These are phyloP conservation scores for Monascus ruber DNA, from an alignment of 2,329 filamentous ascomycete genomes.

Conservation along the genomic window DNA sequence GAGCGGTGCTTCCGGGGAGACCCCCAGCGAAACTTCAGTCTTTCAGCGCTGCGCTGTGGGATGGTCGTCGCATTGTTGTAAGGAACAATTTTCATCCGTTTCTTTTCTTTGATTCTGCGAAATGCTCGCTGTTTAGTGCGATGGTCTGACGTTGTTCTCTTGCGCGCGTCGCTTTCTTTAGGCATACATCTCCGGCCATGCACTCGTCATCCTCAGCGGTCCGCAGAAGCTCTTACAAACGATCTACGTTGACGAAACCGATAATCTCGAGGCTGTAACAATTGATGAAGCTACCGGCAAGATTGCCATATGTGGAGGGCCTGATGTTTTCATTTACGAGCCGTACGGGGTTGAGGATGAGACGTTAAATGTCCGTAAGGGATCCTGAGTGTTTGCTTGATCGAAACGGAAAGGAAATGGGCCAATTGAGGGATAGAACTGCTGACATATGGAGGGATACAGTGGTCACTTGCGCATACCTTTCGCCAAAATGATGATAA, in stretches of 20 bases:
- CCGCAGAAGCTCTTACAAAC: constrained; percentile 72
- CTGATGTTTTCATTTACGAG: constrained; percentile 62
- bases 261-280: constrained; percentile 61
- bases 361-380: constrained; percentile 53
- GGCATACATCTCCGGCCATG: constrained; percentile 84
- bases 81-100: constrained; percentile 15
- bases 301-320: constrained; percentile 63
- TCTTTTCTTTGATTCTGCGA: background rate
- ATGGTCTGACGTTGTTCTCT: background rate
- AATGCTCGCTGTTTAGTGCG: background rate
- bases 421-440: background rate
- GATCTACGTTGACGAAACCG: constrained; percentile 68
- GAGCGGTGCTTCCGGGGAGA: constrained; percentile 67
- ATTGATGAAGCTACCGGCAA: constrained; percentile 76
- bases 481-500: constrained; percentile 34
- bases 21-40: constrained; percentile 68
- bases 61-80: constrained; percentile 61
- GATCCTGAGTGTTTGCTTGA: background rate
- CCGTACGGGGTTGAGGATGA: constrained; percentile 61
- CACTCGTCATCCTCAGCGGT: constrained; percentile 69
- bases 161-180: constrained; percentile 23
- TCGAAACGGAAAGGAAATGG: constrained; percentile 9
- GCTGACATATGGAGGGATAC: background rate
- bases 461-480: constrained; percentile 49
- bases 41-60: constrained; percentile 63